These are phyloP conservation scores for Rhodotorula sphaerocarpa DNA, from an alignment of 768 basidiomycete species.

Conservation along the genomic window DNA sequence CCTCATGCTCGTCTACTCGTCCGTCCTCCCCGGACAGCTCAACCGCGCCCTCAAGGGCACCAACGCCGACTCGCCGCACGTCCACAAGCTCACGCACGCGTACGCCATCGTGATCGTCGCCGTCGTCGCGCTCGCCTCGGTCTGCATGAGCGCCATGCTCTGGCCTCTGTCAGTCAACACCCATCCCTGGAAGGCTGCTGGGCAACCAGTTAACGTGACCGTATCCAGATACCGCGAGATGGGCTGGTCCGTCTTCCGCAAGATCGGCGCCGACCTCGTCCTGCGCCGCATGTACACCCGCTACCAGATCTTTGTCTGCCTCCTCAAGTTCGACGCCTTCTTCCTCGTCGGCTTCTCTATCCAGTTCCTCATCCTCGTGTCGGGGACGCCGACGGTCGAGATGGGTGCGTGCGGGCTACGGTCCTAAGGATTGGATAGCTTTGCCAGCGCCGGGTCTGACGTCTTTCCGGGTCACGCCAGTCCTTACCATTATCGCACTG, in stretches of 20 bases:
- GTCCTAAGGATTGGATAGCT: no score
- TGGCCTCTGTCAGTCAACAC: slow-evolving; percentile 4
- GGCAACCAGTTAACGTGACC: not conserved
- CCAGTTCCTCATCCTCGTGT: slow-evolving; percentile 33
- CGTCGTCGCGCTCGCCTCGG: slow-evolving; percentile 3
- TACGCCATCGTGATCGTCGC: slow-evolving; percentile 29
- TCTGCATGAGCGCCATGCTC: slow-evolving; percentile 11
- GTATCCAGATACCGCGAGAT: slow-evolving; percentile 15
- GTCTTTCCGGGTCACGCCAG: not conserved
- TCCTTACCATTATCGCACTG: slow-evolving; percentile 30
- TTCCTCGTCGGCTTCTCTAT: slow-evolving; percentile 17
- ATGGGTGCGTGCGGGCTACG: not conserved
- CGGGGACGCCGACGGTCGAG: slow-evolving; percentile 27
- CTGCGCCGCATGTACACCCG: not conserved
- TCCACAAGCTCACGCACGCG: slow-evolving; percentile 8
- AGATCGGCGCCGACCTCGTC: slow-evolving; percentile 24
- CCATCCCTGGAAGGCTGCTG: no score
- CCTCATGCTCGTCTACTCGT: slow-evolving; percentile 28
- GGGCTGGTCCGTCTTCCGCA: slow-evolving; percentile 17
- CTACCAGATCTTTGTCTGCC: slow-evolving; percentile 21
- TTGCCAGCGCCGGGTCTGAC: no score
- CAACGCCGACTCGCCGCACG: slow-evolving; percentile 18
- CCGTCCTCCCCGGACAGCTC: slow-evolving; percentile 27
- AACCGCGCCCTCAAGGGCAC: slow-evolving; percentile 9
- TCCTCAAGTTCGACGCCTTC: slow-evolving; percentile 29